Conservation (phyloP, 1,284 basidiomycete species). For the Ceratobasidium sp. region DNA sequence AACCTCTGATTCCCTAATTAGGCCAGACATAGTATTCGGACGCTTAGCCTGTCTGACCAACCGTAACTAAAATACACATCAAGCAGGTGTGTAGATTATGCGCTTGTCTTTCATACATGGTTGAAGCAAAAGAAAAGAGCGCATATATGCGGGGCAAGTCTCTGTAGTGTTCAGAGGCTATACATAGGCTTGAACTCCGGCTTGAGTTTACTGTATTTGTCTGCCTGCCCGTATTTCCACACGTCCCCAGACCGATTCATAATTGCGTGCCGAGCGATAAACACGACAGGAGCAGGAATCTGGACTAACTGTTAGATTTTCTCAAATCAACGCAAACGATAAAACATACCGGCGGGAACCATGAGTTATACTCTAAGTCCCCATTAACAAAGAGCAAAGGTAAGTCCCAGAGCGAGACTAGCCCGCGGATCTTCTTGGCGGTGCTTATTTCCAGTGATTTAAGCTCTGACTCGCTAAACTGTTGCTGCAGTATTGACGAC, state of each 20-base stretch:
- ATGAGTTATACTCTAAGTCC: conserved; percentile 2
- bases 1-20: too few relatives aligned
- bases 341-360: conserved; percentile 14
- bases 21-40: too few relatives aligned
- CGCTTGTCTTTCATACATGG: too few relatives aligned
- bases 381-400: not conserved
- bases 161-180: not conserved
- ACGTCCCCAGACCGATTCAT: not conserved
- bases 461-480: conserved; percentile 8
- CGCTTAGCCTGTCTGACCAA: too few relatives aligned
- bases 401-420: not conserved
- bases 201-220: conserved; percentile 6
- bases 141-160: too few relatives aligned
- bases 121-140: too few relatives aligned
- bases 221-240: conserved; percentile 14
- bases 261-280: not conserved
- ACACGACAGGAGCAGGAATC: not conserved
- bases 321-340: not conserved
- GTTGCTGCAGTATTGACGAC: not conserved
- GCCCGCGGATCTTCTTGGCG: not conserved
- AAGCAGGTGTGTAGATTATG: too few relatives aligned
- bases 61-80: too few relatives aligned
- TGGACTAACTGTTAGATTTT: too few relatives aligned
- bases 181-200: conserved; percentile 9
- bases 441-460: not conserved